Evolutionary conservation across 148 eudicot species (phyloP).

Genomic region (Rhododendron vialii): DNA sequence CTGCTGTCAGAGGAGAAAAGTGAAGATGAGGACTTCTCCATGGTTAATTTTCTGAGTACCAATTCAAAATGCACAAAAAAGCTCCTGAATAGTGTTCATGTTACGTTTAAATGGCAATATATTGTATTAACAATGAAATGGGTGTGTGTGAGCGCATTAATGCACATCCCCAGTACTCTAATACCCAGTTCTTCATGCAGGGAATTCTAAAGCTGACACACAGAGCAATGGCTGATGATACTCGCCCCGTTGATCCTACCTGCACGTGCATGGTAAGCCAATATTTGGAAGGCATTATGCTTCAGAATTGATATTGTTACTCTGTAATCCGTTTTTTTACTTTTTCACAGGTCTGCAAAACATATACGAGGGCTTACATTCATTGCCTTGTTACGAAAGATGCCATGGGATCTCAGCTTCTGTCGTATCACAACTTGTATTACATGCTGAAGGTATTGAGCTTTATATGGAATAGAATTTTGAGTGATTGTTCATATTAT

Average conservation of each 20-base stretch:
- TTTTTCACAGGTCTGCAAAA: conserved; percentile 67
- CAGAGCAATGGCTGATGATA: conserved; percentile 74
- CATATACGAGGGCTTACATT: conserved; percentile 75
- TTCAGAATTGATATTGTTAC: not conserved
- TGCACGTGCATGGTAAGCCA: conserved; percentile 77
- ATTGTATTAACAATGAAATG: not conserved
- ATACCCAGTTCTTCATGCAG: conserved; percentile 26
- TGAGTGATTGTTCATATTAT: not conserved
- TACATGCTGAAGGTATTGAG: conserved; percentile 77
- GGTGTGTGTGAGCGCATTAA: not conserved
- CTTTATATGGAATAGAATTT: not conserved
- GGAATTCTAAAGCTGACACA: conserved; percentile 76
- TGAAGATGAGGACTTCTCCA: not conserved
- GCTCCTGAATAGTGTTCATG: not conserved
- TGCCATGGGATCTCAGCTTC: conserved; percentile 94
- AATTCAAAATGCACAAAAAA: not conserved
- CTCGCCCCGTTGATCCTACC: conserved; percentile 72
- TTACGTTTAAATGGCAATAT: not conserved
- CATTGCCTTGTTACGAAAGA: conserved; percentile 93
- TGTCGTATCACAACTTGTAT: conserved; percentile 83
- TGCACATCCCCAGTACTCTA: not conserved
- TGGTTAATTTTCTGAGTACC: not conserved
- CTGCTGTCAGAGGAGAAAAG: not conserved
- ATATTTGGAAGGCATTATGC: conserved; percentile 1
- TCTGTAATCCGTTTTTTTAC: not conserved